Conservation (phyloP, 2,329 filamentous ascomycete genomes). For the Epichloe elymi region DNA sequence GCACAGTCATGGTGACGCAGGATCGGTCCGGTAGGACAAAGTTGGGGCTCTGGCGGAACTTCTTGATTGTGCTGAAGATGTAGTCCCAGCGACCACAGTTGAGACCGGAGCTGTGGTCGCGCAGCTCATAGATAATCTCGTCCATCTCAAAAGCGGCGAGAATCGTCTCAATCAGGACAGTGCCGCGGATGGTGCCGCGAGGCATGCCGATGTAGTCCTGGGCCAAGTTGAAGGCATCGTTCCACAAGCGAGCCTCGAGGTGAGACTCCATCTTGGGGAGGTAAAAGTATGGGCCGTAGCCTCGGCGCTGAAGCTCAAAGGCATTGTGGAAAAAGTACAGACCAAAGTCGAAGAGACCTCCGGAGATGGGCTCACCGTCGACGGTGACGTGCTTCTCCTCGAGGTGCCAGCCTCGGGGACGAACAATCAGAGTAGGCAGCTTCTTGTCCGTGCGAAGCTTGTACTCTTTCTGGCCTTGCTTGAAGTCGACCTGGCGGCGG, state of each 20-base stretch:
- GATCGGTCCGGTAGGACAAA: slow-evolving; percentile 90
- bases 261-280: slow-evolving; percentile 97
- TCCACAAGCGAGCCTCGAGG: slow-evolving; percentile 94
- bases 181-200: slow-evolving; percentile 85
- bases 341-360: slow-evolving; percentile 89
- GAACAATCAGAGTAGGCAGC: slow-evolving; percentile 80
- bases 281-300: slow-evolving; percentile 92
- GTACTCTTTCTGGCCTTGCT: slow-evolving; percentile 89
- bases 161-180: slow-evolving; percentile 96
- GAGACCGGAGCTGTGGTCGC: slow-evolving; percentile 88
- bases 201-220: slow-evolving; percentile 88
- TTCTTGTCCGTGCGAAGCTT: slow-evolving; percentile 85
- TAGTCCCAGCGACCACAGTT: slow-evolving; percentile 99
- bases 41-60: slow-evolving; percentile 87
- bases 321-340: slow-evolving; percentile 99
- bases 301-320: slow-evolving; percentile 69
- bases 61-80: slow-evolving; percentile 99
- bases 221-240: slow-evolving; percentile 90
- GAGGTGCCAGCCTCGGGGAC: slow-evolving; percentile 92
- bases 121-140: slow-evolving; percentile 98
- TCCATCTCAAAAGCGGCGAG: slow-evolving; percentile 99
- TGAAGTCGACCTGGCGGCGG: slow-evolving; percentile 89
- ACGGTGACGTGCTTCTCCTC: slow-evolving; percentile 97
- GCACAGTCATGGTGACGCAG: slow-evolving; percentile 90
- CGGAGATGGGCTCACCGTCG: slow-evolving; percentile 89